phyloP scores from a whole-genome alignment of 2,329 filamentous ascomycete genomes.

The Trichoderma cornu-damae region DNA sequence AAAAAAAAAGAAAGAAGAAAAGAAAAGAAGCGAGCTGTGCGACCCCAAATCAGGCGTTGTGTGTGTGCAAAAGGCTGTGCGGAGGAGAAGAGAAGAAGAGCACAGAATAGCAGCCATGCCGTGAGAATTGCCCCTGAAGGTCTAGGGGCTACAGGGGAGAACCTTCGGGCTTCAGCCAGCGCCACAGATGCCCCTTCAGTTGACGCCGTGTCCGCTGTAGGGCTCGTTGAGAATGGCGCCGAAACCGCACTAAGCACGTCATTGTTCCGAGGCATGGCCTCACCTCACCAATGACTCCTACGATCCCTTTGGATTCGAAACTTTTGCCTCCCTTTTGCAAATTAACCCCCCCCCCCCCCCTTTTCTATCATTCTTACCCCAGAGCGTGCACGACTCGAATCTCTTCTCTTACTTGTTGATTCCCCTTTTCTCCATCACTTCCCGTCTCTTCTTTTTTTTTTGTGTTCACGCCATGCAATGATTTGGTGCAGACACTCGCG shows the following conservation, averaged over 20 bases:
- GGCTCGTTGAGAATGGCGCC: constrained; percentile 4
- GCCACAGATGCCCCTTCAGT: neutral
- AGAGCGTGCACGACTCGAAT: neutral
- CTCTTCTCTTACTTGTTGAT: neutral
- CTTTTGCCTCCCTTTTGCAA: neutral
- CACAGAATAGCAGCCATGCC: too few species aligned
- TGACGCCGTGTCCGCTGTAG: neutral
- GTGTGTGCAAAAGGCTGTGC: too few species aligned
- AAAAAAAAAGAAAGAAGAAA: too few species aligned
- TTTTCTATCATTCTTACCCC: neutral
- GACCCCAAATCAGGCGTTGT: neutral
- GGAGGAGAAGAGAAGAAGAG: neutral
- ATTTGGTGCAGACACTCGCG: neutral
- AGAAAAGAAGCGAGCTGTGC: neutral
- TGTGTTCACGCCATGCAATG: constrained; percentile 3
- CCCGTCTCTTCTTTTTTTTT: neutral
- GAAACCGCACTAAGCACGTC: constrained; percentile 20
- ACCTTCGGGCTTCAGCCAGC: too few species aligned
- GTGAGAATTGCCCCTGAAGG: neutral
- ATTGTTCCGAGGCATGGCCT: constrained; percentile 15
- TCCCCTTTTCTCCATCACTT: neutral
- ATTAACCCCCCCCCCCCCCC: neutral
- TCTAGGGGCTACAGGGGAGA: neutral
- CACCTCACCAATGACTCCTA: constrained; percentile 12
- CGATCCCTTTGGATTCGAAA: neutral